A percentile compares a stretch with the other conserved stretches of the same genome.
Conservation (phyloP, 176 grass and related monocot species). For the Bothriochloa decipiens region DNA sequence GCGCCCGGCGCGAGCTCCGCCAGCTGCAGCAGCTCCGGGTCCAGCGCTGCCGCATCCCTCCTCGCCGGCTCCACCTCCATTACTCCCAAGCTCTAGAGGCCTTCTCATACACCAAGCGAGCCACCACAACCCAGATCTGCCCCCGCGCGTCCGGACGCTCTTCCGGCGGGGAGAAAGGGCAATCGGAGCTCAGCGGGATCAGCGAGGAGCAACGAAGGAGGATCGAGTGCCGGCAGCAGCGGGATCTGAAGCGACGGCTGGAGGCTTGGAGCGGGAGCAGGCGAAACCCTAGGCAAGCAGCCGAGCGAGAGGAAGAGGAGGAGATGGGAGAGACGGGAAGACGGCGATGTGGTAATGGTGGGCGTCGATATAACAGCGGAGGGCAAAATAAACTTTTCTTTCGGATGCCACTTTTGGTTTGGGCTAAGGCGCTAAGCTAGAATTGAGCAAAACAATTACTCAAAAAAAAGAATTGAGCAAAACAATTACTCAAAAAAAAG, state of each 20-base stretch:
- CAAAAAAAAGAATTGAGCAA: background rate
- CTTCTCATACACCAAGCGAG: slow-evolving; percentile 74
- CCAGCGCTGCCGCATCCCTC: slow-evolving; percentile 77
- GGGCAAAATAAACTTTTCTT: slow-evolving; percentile 59
- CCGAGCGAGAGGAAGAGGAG: background rate
- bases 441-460: background rate
- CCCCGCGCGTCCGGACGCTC: slow-evolving; percentile 27
- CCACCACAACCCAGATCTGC: slow-evolving; percentile 61
- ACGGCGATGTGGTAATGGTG: slow-evolving; percentile 47
- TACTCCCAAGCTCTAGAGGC: slow-evolving; percentile 36
- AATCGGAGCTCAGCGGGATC: slow-evolving; percentile 44
- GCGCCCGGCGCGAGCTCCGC: slow-evolving; percentile 76
- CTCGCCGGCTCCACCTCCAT: slow-evolving; percentile 81
- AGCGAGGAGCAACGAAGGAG: slow-evolving; percentile 14
- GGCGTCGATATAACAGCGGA: slow-evolving; percentile 58
- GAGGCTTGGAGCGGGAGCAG: background rate
- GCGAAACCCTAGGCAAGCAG: slow-evolving; percentile 50
- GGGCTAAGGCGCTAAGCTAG: background rate
- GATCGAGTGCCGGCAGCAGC: slow-evolving; percentile 38
- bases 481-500: too few species aligned
- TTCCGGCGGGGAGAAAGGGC: background rate
- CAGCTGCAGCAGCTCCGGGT: slow-evolving; percentile 96
- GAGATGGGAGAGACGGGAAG: slow-evolving; percentile 31
- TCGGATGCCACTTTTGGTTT: slow-evolving; percentile 42
- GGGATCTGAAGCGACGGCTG: slow-evolving; percentile 42